Conservation (phyloP, 2,329 filamentous ascomycete genomes). For the Microdochium trichocladiopsis region DNA sequence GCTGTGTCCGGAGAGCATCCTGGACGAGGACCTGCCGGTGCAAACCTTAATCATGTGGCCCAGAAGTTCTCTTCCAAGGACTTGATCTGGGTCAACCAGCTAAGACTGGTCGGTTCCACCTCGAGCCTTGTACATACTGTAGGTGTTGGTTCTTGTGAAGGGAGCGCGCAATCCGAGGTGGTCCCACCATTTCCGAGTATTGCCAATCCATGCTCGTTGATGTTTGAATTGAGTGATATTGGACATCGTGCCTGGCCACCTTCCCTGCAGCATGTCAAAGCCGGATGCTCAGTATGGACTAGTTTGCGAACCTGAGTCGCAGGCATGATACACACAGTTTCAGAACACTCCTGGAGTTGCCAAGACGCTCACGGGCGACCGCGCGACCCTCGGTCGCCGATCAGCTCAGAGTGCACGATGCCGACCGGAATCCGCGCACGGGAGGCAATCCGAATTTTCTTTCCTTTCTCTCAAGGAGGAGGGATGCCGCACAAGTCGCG, state of each 20-base stretch:
- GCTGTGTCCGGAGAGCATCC: background rate
- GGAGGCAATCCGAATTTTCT: too few species aligned
- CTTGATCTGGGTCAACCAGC: background rate
- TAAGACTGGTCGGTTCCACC: background rate
- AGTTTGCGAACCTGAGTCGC: background rate
- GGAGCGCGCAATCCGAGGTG: too few species aligned
- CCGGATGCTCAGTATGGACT: background rate
- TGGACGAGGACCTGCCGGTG: background rate
- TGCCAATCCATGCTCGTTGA: background rate
- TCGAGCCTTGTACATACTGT: background rate
- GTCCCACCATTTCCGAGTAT: too few species aligned
- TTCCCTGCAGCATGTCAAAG: too few species aligned
- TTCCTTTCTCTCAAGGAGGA: too few species aligned
- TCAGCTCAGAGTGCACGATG: too few species aligned
- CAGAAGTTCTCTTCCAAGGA: background rate
- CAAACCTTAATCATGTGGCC: background rate
- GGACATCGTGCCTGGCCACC: background rate
- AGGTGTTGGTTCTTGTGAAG: too few species aligned
- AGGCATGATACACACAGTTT: background rate
- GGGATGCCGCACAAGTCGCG: too few species aligned
- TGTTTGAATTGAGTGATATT: background rate
- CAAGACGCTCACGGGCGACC: too few species aligned
- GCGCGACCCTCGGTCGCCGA: too few species aligned
- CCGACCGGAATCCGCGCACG: too few species aligned
- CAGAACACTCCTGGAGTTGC: background rate